phyloP scores from a whole-genome alignment of 2,329 filamentous ascomycete species.

The Hymenoscyphus scutula region DNA sequence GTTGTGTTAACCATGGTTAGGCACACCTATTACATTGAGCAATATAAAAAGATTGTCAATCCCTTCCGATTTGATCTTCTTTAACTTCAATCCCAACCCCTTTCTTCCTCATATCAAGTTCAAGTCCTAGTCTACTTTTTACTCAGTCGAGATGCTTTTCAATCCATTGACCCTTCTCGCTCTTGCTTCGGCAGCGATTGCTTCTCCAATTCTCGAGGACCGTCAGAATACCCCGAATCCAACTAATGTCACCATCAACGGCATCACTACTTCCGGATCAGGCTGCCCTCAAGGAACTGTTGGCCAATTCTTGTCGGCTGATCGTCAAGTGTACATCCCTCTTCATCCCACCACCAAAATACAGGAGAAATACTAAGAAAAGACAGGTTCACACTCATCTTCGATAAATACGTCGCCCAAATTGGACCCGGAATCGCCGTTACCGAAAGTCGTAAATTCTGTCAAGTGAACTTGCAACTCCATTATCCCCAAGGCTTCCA shows the following conservation, averaged over 20 bases:
- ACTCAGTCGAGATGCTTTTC: not conserved
- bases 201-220: slow-evolving; percentile 6
- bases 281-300: slow-evolving; percentile 15
- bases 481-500: slow-evolving; percentile 21
- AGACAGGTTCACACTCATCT: slow-evolving; percentile 16
- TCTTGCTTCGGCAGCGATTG: slow-evolving; percentile 9
- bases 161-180: slow-evolving; percentile 3
- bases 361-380: not conserved
- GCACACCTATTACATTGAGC: not conserved
- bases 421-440: slow-evolving; percentile 9
- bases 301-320: slow-evolving; percentile 13
- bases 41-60: not conserved
- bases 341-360: not conserved
- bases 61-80: not conserved
- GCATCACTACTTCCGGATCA: slow-evolving; percentile 16
- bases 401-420: slow-evolving; percentile 14
- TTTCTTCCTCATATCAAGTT: not conserved
- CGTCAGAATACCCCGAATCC: slow-evolving; percentile 6
- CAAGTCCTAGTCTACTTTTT: no score
- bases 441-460: slow-evolving; percentile 16
- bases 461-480: slow-evolving; percentile 19
- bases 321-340: slow-evolving; percentile 8
- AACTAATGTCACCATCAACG: slow-evolving; percentile 13
- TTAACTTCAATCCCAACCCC: not conserved
- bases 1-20: not conserved